phyloP scores from a whole-genome alignment of 192 early-diverging fungal species.

The Gonapodya sp. region DNA sequence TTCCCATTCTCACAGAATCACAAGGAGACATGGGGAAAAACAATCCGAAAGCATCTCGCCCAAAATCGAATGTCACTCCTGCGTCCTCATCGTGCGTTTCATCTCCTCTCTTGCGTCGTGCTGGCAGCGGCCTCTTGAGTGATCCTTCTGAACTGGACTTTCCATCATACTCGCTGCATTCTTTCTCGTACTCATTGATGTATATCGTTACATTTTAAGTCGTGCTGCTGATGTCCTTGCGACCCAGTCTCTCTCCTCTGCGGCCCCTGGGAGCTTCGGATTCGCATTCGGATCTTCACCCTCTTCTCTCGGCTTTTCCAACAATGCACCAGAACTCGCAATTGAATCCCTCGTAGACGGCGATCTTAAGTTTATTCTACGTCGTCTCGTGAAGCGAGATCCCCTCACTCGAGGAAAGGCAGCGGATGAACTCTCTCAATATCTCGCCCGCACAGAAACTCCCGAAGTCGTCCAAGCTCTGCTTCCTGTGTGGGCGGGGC shows the following conservation, averaged over 20 bases:
- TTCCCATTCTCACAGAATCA: no score
- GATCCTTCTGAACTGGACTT: no score
- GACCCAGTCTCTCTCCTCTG: background rate
- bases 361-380: conserved; percentile 63
- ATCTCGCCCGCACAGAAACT: conserved; percentile 38
- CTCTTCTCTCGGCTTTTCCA: background rate
- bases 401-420: conserved; percentile 78
- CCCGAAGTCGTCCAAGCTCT: conserved; percentile 26
- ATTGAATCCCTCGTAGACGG: conserved; percentile 33
- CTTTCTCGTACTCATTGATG: background rate
- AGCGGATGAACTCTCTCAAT: conserved; percentile 65
- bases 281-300: background rate
- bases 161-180: no score
- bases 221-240: background rate
- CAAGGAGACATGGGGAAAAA: background rate
- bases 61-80: background rate
- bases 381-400: conserved; percentile 80
- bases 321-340: background rate
- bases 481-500: conserved; percentile 29
- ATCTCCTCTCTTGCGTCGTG: no score
- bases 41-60: background rate
- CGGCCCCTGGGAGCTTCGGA: background rate
- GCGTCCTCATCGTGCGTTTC: background rate
- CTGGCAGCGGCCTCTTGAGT: no score
- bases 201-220: background rate